Base-by-base conservation (phyloP, 306 rosid species). In the Acacia melanoxylon region DNA sequence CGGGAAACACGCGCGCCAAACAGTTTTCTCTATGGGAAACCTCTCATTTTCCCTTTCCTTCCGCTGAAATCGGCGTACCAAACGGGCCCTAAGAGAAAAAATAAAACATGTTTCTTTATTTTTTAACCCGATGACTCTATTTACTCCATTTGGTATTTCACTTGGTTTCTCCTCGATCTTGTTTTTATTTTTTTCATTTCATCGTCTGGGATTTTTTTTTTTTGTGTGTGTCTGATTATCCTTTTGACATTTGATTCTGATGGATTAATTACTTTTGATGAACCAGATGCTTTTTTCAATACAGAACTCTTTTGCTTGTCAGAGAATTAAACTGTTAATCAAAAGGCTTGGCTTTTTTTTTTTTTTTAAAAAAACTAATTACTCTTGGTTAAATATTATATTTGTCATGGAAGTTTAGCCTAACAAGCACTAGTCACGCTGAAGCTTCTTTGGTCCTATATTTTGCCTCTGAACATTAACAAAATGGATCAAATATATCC, bases 401-500 rank as follows among this genome's bases (percentile, higher is more conserved):
- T n/a, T n/a, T n/a, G n/a, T n/a, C n/a, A n/a, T n/a, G n/a, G n/a
- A n/a, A n/a, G n/a, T n/a, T n/a, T n/a, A n/a, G n/a, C n/a, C n/a
- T n/a, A n/a, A n/a, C n/a, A n/a, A n/a, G n/a, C n/a, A n/a, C n/a
- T 1, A 29, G 31, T 29, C 2, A 29, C 2, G 0, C 1, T 0
- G 2, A 29, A 29, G 31, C 2, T 29, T 29, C 2, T 29, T 29
- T 29, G 1, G 1, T 29, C 2, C 31, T 2, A 29, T 29, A n/a
- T 29, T 29, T 29, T 29, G 2, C 2, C 31, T 29, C 2, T n/a
- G 31, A 0, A 29, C 31, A 29, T 29, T 29, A 29, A 29, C 31
- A 2, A 1, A 29, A 1, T 2, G 31, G 31, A 29, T 29, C 2
- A 29, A 29, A 29, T 29, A 29, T n/a, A n/a, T n/a, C n/a, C n/a